phyloP scores from a whole-genome alignment of 345 rosid species.

The Citrus unshiu region DNA sequence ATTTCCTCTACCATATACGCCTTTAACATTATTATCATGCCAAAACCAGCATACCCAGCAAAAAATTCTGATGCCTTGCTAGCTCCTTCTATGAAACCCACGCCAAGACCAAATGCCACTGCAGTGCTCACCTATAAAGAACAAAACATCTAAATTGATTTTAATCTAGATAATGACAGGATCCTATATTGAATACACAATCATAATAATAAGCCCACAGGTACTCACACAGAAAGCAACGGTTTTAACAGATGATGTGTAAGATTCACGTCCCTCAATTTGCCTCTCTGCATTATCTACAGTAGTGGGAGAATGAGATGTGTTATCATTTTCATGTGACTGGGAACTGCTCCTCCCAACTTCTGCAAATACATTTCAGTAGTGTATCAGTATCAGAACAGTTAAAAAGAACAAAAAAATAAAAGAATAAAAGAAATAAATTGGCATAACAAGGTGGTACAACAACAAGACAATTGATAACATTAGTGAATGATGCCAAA shows the following conservation, averaged over 20 bases:
- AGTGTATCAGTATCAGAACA: not conserved
- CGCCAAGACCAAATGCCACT: conserved; percentile 74
- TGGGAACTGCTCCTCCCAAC: conserved; percentile 31
- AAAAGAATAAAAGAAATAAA: too few species aligned
- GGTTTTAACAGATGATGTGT: conserved; percentile 56
- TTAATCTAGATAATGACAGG: conserved; percentile 9
- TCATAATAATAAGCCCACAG: conserved; percentile 1
- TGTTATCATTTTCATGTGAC: conserved; percentile 19
- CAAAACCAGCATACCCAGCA: conserved; percentile 57
- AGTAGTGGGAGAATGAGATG: conserved; percentile 15
- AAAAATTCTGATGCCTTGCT: conserved; percentile 90
- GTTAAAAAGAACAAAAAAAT: not conserved
- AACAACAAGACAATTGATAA: not conserved
- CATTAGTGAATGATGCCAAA: not conserved
- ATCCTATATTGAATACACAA: conserved; percentile 7
- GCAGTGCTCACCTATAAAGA: conserved; percentile 60
- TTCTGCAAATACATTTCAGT: conserved; percentile 41
- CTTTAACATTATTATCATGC: not conserved
- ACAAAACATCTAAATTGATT: conserved; percentile 11
- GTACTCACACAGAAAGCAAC: conserved; percentile 81
- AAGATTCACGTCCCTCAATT: conserved; percentile 32
- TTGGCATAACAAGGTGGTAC: too few species aligned
- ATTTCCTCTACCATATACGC: not conserved
- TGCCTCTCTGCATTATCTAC: conserved; percentile 29
- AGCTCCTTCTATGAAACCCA: conserved; percentile 72